A percentile compares a stretch with the other conserved stretches of the same genome.
These are phyloP conservation scores for Tylopilus sp. DNA, from an alignment of 768 basidiomycete species.

Conservation along the genomic window DNA sequence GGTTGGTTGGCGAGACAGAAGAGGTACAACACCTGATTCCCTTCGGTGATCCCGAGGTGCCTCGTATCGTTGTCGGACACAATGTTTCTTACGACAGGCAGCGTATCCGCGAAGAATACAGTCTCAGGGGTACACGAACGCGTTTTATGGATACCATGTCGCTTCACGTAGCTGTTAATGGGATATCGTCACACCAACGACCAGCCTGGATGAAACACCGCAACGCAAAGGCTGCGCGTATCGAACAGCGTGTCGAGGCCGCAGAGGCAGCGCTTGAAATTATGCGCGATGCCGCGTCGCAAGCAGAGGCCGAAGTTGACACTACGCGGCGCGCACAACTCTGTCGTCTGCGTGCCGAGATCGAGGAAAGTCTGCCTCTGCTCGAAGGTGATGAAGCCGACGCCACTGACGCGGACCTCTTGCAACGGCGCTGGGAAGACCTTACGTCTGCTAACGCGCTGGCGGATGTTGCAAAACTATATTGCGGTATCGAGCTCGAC, in stretches of 20 bases:
- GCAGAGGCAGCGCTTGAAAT: conserved; percentile 58
- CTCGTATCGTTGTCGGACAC: conserved; percentile 83
- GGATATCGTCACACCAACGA: conserved; percentile 92
- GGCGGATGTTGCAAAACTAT: conserved; percentile 85
- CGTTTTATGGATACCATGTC: conserved; percentile 95
- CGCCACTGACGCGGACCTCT: conserved; percentile 40
- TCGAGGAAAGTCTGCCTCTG: conserved; percentile 40
- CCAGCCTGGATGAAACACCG: conserved; percentile 88
- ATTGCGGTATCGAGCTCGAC: conserved; percentile 77
- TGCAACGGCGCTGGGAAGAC: conserved; percentile 82
- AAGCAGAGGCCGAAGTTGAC: conserved; percentile 41
- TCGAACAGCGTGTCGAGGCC: conserved; percentile 59
- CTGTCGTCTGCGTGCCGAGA: conserved; percentile 33
- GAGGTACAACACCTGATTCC: conserved; percentile 68
- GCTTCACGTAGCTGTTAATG: conserved; percentile 88
- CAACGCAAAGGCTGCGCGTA: conserved; percentile 59
- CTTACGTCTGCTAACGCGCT: conserved; percentile 90
- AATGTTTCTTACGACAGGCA: conserved; percentile 94
- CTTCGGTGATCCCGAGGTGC: conserved; percentile 49
- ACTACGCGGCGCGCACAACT: conserved; percentile 36
- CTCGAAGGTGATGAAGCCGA: conserved; percentile 36
- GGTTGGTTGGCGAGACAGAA: conserved; percentile 68
- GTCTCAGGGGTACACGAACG: conserved; percentile 57
- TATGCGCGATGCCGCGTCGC: conserved; percentile 39
- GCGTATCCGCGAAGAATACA: conserved; percentile 81